Percentiles rank a stretch among this genome's conserved stretches.
Conservation (phyloP, 208 protist species). For the Trypanosoma conorhini region DNA sequence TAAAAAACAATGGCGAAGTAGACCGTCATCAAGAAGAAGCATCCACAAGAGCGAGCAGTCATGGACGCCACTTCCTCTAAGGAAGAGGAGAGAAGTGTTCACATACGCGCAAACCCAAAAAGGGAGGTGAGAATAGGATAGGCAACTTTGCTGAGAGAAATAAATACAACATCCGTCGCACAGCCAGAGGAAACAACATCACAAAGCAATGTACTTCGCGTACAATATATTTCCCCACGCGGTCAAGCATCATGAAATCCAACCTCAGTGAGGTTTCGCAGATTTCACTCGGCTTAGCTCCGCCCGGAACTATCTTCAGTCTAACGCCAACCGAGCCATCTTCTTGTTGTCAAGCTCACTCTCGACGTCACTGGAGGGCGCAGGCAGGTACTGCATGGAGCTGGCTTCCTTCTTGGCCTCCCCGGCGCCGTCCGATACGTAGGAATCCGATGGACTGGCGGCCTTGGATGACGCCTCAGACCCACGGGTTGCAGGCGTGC, state of each 20-base stretch:
- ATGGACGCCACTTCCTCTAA: neutral
- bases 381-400: conserved; percentile 50
- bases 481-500: neutral
- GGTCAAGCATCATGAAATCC: neutral
- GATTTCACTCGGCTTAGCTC: neutral
- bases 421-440: conserved; percentile 34
- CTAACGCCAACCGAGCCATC: conserved; percentile 66
- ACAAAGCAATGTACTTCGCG: neutral
- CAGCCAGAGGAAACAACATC: neutral
- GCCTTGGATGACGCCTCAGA: neutral
- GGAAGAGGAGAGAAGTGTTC: neutral
- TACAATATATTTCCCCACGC: neutral
- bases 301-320: conserved; percentile 20
- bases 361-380: conserved; percentile 73
- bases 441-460: conserved; percentile 28
- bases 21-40: too few species aligned
- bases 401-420: conserved; percentile 5
- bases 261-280: neutral
- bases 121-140: conserved; percentile 23
- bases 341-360: conserved; percentile 75
- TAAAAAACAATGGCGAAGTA: too few species aligned
- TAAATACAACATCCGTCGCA: neutral
- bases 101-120: conserved; percentile 5
- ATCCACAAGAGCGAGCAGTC: too few species aligned
- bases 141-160: neutral